Percentiles rank a stretch among this genome's conserved stretches.
Evolutionary conservation across 2,329 filamentous ascomycete genomes (phyloP).

Genomic region (Beauveria medogensis): DNA sequence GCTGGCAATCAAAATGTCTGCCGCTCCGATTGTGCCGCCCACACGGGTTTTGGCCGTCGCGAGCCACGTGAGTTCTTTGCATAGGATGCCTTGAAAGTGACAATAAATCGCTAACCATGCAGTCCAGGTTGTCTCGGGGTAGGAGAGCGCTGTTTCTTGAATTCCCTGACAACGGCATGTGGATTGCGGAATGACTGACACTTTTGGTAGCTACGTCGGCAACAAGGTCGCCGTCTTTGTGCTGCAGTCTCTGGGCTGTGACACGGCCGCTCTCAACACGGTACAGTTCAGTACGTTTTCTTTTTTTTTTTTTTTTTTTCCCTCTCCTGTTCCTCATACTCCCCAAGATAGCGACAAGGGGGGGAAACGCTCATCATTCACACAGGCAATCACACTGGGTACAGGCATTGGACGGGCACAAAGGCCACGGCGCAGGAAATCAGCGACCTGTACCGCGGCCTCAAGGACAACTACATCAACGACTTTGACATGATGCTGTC

Average conservation of each 20-base stretch:
- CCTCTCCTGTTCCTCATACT: not conserved
- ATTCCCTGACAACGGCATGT: not conserved
- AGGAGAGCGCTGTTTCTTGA: not conserved
- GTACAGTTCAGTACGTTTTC: constrained; percentile 77
- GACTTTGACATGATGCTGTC: constrained; percentile 92
- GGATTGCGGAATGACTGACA: not conserved
- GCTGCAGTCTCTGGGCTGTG: constrained; percentile 87
- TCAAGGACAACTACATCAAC: constrained; percentile 75
- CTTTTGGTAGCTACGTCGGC: constrained; percentile 71
- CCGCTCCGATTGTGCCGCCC: constrained; percentile 34
- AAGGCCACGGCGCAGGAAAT: constrained; percentile 77
- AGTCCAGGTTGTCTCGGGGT: constrained; percentile 35
- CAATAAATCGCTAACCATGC: not conserved
- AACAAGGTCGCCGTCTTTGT: constrained; percentile 96
- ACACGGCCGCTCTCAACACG: constrained; percentile 89
- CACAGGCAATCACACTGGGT: constrained; percentile 89
- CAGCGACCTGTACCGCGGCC: constrained; percentile 70
- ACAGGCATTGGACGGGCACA: constrained; percentile 80
- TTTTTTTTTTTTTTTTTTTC: too few species aligned
- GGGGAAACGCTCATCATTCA: not conserved
- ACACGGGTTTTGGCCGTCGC: constrained; percentile 75
- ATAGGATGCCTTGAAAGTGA: not conserved
- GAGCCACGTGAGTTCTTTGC: constrained; percentile 70
- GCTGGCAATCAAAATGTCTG: not conserved
- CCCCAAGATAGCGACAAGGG: too few species aligned